phyloP scores from a whole-genome alignment of 2,329 filamentous ascomycete genomes.

The Juglanconis juglandina region DNA sequence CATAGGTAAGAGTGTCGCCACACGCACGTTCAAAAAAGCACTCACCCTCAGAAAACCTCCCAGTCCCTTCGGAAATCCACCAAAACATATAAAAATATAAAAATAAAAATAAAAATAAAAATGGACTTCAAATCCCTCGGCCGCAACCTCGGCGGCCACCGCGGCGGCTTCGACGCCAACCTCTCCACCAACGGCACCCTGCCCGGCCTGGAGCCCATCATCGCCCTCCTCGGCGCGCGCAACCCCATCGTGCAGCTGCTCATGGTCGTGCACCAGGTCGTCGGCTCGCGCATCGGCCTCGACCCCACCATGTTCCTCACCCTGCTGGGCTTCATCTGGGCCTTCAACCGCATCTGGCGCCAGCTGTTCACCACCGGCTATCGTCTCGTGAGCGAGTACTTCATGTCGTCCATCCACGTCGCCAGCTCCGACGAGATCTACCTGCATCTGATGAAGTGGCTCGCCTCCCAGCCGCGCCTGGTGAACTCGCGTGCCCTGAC shows the following conservation, averaged over 20 bases:
- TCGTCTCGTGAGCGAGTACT: slow-evolving; percentile 38
- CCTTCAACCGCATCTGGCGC: slow-evolving; percentile 35
- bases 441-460: slow-evolving; percentile 55
- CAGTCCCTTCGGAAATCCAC: background rate
- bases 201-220: slow-evolving; percentile 38
- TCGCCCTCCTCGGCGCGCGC: slow-evolving; percentile 41
- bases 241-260: slow-evolving; percentile 40
- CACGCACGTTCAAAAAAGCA: no score
- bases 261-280: slow-evolving; percentile 43
- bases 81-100: background rate
- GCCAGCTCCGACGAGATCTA: slow-evolving; percentile 57
- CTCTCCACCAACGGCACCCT: slow-evolving; percentile 17
- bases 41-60: no score
- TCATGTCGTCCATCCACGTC: slow-evolving; percentile 52
- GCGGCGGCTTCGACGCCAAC: slow-evolving; percentile 23
- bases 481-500: slow-evolving; percentile 49
- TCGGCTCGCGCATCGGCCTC: slow-evolving; percentile 43
- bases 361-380: slow-evolving; percentile 31
- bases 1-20: no score
- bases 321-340: slow-evolving; percentile 45
- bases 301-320: slow-evolving; percentile 48
- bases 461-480: slow-evolving; percentile 50
- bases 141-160: slow-evolving; percentile 17
- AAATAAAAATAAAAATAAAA: background rate
- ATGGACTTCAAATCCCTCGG: slow-evolving; percentile 26